A percentile compares a stretch with the other conserved stretches of the same genome.
phyloP scores from a whole-genome alignment of 176 grass and related monocot genomes.

The Aechmea fasciata region DNA sequence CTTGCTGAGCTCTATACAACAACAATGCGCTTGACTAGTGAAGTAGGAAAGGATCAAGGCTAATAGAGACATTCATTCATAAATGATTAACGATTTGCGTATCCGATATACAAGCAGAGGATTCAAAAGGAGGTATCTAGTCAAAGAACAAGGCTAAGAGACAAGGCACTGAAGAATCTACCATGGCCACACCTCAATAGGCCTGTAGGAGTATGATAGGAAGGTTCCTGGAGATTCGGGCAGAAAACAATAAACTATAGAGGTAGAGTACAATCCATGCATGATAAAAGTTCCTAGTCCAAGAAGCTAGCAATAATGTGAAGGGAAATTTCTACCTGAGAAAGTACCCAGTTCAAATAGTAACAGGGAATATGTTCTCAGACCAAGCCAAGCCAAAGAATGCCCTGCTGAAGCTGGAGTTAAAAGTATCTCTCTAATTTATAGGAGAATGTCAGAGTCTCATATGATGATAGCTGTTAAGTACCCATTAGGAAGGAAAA shows the following conservation, averaged over 20 bases:
- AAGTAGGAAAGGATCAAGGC: no score
- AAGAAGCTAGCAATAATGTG: no score
- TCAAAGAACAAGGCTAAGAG: not conserved
- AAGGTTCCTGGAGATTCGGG: not conserved
- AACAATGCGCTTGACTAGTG: no score
- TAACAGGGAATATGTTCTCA: not conserved
- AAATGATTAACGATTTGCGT: no score
- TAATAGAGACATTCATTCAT: no score
- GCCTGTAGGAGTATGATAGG: not conserved
- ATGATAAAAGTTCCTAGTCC: not conserved
- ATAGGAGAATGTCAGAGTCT: slow-evolving; percentile 1
- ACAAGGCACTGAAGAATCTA: not conserved
- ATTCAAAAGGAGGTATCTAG: not conserved
- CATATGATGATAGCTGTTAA: not conserved
- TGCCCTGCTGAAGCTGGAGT: slow-evolving; percentile 7
- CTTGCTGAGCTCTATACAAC: no score
- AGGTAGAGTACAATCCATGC: not conserved
- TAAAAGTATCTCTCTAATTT: slow-evolving; percentile 13
- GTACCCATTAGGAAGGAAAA: not conserved
- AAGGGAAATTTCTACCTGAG: no score
- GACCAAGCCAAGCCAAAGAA: slow-evolving; percentile 1
- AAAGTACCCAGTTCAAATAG: not conserved
- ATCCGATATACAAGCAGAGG: not conserved
- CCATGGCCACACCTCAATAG: not conserved
- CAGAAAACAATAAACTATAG: not conserved